A percentile compares a stretch with the other conserved stretches of the same genome.
Evolutionary conservation across 2,329 filamentous ascomycete genomes (phyloP).

Genomic region (Phialophora verrucosa): DNA sequence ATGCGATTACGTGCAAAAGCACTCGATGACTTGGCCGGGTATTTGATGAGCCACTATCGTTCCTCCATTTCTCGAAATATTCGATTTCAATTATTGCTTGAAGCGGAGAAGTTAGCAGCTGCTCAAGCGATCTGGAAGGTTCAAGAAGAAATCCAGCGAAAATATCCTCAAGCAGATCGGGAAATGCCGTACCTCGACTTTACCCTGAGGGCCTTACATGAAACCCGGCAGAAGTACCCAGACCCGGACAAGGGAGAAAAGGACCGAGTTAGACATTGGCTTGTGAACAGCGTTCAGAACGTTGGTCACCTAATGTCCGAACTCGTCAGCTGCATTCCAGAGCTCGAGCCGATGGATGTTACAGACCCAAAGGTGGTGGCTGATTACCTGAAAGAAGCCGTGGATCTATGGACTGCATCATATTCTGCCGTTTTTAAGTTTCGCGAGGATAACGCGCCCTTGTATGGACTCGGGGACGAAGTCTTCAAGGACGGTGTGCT

Average conservation of each 20-base stretch:
- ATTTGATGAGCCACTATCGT: slow-evolving; percentile 69
- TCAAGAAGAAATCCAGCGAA: slow-evolving; percentile 72
- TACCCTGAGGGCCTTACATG: slow-evolving; percentile 75
- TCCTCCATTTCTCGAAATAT: slow-evolving; percentile 69
- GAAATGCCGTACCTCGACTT: slow-evolving; percentile 75
- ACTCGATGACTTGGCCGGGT: slow-evolving; percentile 73
- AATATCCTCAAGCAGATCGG: slow-evolving; percentile 60
- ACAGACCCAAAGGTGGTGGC: slow-evolving; percentile 56
- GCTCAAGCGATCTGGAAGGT: slow-evolving; percentile 79
- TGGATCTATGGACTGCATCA: slow-evolving; percentile 71
- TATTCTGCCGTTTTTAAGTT: slow-evolving; percentile 71
- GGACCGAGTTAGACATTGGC: slow-evolving; percentile 84
- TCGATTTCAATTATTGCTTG: slow-evolving; percentile 82
- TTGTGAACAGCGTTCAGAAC: slow-evolving; percentile 74
- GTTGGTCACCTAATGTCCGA: slow-evolving; percentile 79
- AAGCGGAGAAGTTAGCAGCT: slow-evolving; percentile 87
- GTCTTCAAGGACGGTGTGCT: slow-evolving; percentile 69
- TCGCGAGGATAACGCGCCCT: slow-evolving; percentile 68
- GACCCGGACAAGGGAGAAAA: slow-evolving; percentile 70
- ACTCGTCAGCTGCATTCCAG: slow-evolving; percentile 77
- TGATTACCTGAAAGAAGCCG: slow-evolving; percentile 68
- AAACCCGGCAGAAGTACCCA: slow-evolving; percentile 73
- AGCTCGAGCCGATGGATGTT: slow-evolving; percentile 67
- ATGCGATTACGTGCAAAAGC: slow-evolving; percentile 74
- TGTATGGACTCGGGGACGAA: slow-evolving; percentile 76